phyloP scores from a whole-genome alignment of 2,329 filamentous ascomycete genomes.

The Penicillium psychrosexuale region DNA sequence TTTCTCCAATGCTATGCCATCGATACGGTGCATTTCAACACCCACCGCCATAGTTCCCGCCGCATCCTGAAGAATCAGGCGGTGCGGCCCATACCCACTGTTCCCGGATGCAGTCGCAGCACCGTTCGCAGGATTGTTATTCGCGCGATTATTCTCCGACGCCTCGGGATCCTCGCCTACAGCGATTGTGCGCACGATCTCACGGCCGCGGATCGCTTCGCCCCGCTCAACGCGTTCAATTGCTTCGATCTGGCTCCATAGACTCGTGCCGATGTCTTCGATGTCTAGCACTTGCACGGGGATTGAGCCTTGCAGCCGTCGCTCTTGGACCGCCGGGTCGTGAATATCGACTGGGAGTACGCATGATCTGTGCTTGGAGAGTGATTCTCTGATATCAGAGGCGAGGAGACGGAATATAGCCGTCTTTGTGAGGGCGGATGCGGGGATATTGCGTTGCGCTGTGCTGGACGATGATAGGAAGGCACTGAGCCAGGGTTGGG shows the following conservation, averaged over 20 bases:
- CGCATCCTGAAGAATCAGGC: slow-evolving; percentile 77
- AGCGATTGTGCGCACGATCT: slow-evolving; percentile 72
- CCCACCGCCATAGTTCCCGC: slow-evolving; percentile 66
- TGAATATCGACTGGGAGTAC: slow-evolving; percentile 59
- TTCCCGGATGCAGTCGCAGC: slow-evolving; percentile 14
- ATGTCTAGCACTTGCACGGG: slow-evolving; percentile 82
- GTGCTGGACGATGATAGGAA: slow-evolving; percentile 58
- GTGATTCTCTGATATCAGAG: slow-evolving; percentile 67
- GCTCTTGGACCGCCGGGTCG: slow-evolving; percentile 54
- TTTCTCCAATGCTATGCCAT: slow-evolving; percentile 58
- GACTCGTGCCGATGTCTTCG: slow-evolving; percentile 73
- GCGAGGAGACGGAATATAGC: slow-evolving; percentile 76
- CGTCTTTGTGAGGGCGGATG: slow-evolving; percentile 72
- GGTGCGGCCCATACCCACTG: slow-evolving; percentile 61
- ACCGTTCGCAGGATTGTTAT: slow-evolving; percentile 9
- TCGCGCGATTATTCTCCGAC: slow-evolving; percentile 18
- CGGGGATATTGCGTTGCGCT: slow-evolving; percentile 54
- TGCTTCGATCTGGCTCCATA: slow-evolving; percentile 84
- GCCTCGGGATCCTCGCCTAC: slow-evolving; percentile 49
- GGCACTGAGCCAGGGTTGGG: slow-evolving; percentile 59
- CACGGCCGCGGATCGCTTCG: slow-evolving; percentile 61
- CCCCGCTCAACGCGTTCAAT: slow-evolving; percentile 53
- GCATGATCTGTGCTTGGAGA: slow-evolving; percentile 45
- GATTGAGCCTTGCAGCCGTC: slow-evolving; percentile 58
- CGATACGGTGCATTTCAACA: slow-evolving; percentile 67